Percentiles rank a stretch among this genome's conserved stretches.
These are phyloP conservation scores for Boletus rubescentipes DNA, from an alignment of 768 basidiomycete genomes.

Conservation along the genomic window DNA sequence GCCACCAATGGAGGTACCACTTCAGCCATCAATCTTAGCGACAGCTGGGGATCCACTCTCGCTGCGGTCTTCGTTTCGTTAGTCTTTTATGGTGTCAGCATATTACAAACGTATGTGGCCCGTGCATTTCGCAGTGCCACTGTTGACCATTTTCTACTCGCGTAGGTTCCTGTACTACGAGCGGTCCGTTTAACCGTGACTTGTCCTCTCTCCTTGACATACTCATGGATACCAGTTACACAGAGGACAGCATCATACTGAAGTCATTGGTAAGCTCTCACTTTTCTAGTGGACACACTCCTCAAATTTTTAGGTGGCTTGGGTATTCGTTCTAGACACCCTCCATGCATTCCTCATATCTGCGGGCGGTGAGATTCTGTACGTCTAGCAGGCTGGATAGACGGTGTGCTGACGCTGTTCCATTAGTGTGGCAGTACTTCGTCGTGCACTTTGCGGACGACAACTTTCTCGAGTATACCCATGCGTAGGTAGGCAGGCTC, in stretches of 20 bases:
- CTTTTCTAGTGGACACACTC: neutral
- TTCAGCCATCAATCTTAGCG: constrained; percentile 4
- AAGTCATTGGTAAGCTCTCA: constrained; percentile 16
- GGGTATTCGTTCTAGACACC: constrained; percentile 21
- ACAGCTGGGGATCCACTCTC: constrained; percentile 26
- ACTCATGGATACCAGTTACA: constrained; percentile 11
- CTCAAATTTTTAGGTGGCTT: constrained; percentile 17
- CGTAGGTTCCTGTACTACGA: constrained; percentile 28
- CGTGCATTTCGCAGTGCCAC: neutral
- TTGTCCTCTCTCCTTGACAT: neutral
- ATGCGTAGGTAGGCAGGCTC: constrained; percentile 18
- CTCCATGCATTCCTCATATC: constrained; percentile 17
- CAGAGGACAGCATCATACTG: constrained; percentile 10
- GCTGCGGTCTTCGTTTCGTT: constrained; percentile 20
- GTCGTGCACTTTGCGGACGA: constrained; percentile 23
- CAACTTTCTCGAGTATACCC: constrained; percentile 10
- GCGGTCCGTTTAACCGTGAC: constrained; percentile 12
- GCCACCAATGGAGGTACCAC: constrained; percentile 1
- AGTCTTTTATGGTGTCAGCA: constrained; percentile 24
- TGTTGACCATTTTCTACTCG: neutral
- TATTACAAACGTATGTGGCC: constrained; percentile 25
- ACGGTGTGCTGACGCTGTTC: neutral
- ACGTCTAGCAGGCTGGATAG: neutral
- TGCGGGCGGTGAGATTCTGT: constrained; percentile 14
- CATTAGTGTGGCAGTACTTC: constrained; percentile 24